Evolutionary conservation across 163 green algal genomes (phyloP).

Genomic region (Prototheca stagnorum): DNA sequence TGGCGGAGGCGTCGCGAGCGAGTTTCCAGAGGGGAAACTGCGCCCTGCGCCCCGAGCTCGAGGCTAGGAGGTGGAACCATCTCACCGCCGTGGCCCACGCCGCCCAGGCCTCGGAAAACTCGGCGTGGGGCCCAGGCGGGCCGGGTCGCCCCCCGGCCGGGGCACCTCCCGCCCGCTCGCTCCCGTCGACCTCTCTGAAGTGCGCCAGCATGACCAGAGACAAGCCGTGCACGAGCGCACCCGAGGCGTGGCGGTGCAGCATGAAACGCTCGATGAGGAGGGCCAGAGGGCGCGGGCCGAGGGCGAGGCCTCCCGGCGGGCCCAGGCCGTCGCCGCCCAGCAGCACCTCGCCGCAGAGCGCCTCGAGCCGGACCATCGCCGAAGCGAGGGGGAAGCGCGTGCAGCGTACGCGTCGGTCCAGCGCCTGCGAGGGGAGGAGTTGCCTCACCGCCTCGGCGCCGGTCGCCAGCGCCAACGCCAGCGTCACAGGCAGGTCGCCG

Average conservation of each 20-base stretch:
- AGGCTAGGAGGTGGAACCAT: neutral
- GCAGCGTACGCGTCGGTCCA: slow-evolving; percentile 14
- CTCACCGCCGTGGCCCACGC: neutral
- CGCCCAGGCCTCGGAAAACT: neutral
- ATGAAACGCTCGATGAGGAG: slow-evolving; percentile 8
- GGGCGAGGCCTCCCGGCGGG: slow-evolving; percentile 13
- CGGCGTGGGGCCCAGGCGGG: too few relatives aligned
- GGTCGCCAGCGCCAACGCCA: slow-evolving; percentile 32
- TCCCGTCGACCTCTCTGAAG: slow-evolving; percentile 2
- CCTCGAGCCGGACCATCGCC: slow-evolving; percentile 11
- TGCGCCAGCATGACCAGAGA: slow-evolving; percentile 6
- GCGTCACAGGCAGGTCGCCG: slow-evolving; percentile 16
- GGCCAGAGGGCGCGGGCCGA: slow-evolving; percentile 3
- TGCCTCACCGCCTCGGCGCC: slow-evolving; percentile 11
- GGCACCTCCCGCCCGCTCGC: too few relatives aligned
- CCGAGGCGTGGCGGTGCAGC: slow-evolving; percentile 12
- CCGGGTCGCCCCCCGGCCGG: neutral
- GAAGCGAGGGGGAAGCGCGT: slow-evolving; percentile 24
- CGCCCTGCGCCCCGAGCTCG: too few relatives aligned
- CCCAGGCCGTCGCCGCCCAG: slow-evolving; percentile 10
- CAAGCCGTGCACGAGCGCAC: slow-evolving; percentile 6
- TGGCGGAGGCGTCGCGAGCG: too few relatives aligned
- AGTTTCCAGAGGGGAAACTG: too few relatives aligned
- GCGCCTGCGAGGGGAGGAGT: slow-evolving; percentile 12
- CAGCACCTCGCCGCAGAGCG: slow-evolving; percentile 12